These are phyloP conservation scores for Saturnispora galanensis DNA, from an alignment of 805 yeast species.

Conservation along the genomic window DNA sequence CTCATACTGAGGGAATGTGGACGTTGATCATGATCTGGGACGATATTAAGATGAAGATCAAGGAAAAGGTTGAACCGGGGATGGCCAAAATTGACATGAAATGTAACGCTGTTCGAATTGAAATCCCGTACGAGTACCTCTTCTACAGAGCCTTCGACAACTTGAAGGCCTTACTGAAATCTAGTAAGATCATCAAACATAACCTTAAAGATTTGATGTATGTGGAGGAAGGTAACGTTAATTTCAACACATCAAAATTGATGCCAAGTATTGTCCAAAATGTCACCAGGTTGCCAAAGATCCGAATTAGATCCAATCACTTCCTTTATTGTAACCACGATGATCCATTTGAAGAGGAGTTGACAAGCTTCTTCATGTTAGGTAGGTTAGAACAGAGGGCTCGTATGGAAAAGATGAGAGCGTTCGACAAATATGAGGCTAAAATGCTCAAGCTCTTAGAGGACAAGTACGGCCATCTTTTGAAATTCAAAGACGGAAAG, in stretches of 20 bases:
- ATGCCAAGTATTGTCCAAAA: slow-evolving; percentile 28
- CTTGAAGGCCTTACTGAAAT: slow-evolving; percentile 61
- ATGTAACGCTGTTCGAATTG: slow-evolving; percentile 23
- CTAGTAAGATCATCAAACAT: slow-evolving; percentile 44
- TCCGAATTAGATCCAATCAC: slow-evolving; percentile 45
- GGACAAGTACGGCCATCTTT: slow-evolving; percentile 25
- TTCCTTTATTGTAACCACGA: slow-evolving; percentile 66
- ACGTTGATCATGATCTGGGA: slow-evolving; percentile 19
- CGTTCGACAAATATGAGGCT: slow-evolving; percentile 18
- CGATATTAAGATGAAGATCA: slow-evolving; percentile 13
- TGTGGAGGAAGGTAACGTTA: slow-evolving; percentile 16
- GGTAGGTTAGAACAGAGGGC: slow-evolving; percentile 58
- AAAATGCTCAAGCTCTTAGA: slow-evolving; percentile 17
- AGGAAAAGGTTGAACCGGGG: not conserved
- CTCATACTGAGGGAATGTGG: slow-evolving; percentile 21
- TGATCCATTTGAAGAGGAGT: slow-evolving; percentile 79
- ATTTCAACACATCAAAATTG: slow-evolving; percentile 25
- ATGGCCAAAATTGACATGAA: slow-evolving; percentile 12
- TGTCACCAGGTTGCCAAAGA: slow-evolving; percentile 41
- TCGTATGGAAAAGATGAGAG: slow-evolving; percentile 39
- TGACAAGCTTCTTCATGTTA: slow-evolving; percentile 53
- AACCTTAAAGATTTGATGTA: slow-evolving; percentile 21
- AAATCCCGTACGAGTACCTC: slow-evolving; percentile 64
- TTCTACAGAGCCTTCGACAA: slow-evolving; percentile 76
- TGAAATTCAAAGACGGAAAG: slow-evolving; percentile 14